Base-by-base conservation (phyloP, 139 green algal genomes). In the Chlamydomonas incerta region DNA sequence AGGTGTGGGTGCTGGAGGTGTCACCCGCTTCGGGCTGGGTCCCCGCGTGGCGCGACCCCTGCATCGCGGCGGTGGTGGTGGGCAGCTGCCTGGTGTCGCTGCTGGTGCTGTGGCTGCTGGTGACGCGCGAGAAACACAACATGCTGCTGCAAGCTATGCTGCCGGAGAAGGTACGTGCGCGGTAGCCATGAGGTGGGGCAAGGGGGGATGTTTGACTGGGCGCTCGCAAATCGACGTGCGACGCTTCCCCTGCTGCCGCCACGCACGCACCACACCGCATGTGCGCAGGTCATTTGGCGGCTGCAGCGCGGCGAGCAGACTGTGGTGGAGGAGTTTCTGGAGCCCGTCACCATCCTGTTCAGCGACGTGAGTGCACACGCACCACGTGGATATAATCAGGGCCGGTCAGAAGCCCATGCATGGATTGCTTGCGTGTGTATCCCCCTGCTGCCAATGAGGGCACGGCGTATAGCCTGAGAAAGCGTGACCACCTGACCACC, bases 1-100 rank as follows among this genome's bases (percentile, higher is more conserved):
- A 28, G 33, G 33, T 29, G 21, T 95, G 91, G 90, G 37, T 58
- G 33, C 68, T 90, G 29, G 41, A 80, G 52, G 81, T 90, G 41
- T 57, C 81, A 0, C 81, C 81, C 0, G 47, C 31, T 0, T 9
- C 10, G 26, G 87, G 87, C 34, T 90, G 87, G 87, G 47, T 50
- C 60, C 87, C 87, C 1, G 5, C 5, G 2, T 90, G 87, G 87
- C 68, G 87, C 10, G n/a, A 73, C 20, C 80, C 80, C 2, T 81
- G 86, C 57, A n/a, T 90, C 0, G 87, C 81, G 15, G 82, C 82
- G 24, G 87, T 88, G 55, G 81, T 90, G 68, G 34, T 90, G 26
- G 75, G 86, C 18, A 72, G 73, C 46, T 41, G 52, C 5, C 31
- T 88, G 57, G 82, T 88, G 24, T 35, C 57, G 15, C 68, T 55